Evolutionary conservation across 1,139 yeast species (phyloP).

Genomic region (Schwanniomyces etchellsii): DNA sequence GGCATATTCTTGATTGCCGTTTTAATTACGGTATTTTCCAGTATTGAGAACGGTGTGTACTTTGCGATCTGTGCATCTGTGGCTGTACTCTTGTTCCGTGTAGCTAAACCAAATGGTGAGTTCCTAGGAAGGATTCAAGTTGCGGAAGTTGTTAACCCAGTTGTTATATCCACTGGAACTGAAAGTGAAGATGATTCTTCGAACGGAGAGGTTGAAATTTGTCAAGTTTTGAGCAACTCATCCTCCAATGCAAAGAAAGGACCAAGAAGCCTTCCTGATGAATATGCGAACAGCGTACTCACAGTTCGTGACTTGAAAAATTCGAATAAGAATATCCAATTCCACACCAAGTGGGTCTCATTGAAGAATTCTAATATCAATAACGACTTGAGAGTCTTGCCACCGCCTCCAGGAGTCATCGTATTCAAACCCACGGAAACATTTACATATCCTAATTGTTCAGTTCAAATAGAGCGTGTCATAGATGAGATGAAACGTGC

Average conservation of each 20-base stretch:
- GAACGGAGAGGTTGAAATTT: conserved; percentile 34
- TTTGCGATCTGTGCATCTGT: conserved; percentile 83
- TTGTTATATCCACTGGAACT: conserved; percentile 17
- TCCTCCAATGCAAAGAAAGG: conserved; percentile 11
- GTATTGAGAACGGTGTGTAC: conserved; percentile 86
- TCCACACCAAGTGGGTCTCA: conserved; percentile 81
- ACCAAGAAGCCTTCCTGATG: conserved; percentile 1
- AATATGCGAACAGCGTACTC: conserved; percentile 11
- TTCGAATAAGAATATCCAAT: conserved; percentile 30
- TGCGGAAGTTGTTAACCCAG: conserved; percentile 64
- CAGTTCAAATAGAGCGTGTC: conserved; percentile 65
- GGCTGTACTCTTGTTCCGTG: conserved; percentile 65
- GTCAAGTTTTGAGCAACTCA: conserved; percentile 31
- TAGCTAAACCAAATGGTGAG: conserved; percentile 76
- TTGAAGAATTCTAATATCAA: conserved; percentile 53
- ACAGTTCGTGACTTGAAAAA: conserved; percentile 19
- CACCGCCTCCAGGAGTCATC: conserved; percentile 89
- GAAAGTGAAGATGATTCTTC: conserved; percentile 9
- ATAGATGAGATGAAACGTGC: conserved; percentile 58
- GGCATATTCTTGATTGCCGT: conserved; percentile 75
- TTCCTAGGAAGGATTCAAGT: conserved; percentile 75
- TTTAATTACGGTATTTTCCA: conserved; percentile 70
- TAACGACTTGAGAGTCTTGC: conserved; percentile 48
- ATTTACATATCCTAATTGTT: conserved; percentile 75
- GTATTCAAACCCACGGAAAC: conserved; percentile 82